phyloP scores from a whole-genome alignment of 495 filamentous ascomycete genomes.

The Cryomyces minteri region DNA sequence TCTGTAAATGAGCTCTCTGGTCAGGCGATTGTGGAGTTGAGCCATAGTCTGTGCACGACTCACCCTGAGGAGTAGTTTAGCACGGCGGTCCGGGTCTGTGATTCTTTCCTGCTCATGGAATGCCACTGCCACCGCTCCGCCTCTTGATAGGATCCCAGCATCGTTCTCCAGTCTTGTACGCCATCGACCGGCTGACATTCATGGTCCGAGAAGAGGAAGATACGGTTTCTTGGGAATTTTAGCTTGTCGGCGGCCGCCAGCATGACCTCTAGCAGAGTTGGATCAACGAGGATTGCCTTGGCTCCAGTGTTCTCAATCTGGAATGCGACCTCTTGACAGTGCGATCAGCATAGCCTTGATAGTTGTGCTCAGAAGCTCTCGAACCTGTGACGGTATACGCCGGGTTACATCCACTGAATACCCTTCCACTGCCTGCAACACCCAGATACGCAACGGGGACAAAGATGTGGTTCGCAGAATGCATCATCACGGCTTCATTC shows the following conservation, averaged over 20 bases:
- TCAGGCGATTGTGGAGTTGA: background rate
- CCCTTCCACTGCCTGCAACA: slow-evolving; percentile 21
- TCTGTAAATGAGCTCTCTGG: background rate
- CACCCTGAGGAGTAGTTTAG: slow-evolving; percentile 29
- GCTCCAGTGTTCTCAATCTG: slow-evolving; percentile 23
- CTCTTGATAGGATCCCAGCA: slow-evolving; percentile 26
- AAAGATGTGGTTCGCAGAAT: slow-evolving; percentile 28
- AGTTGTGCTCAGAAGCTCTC: background rate
- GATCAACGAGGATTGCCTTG: slow-evolving; percentile 21
- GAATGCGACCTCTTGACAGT: slow-evolving; percentile 9
- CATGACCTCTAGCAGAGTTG: slow-evolving; percentile 15
- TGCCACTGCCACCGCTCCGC: slow-evolving; percentile 29
- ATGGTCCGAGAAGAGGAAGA: slow-evolving; percentile 33
- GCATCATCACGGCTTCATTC: slow-evolving; percentile 27
- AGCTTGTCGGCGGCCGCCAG: slow-evolving; percentile 25
- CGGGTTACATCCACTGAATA: slow-evolving; percentile 23
- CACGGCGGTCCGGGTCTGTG: slow-evolving; percentile 20
- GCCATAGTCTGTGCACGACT: slow-evolving; percentile 17
- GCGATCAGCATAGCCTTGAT: background rate
- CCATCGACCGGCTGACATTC: slow-evolving; percentile 10
- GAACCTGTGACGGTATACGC: slow-evolving; percentile 16
- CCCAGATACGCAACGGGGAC: slow-evolving; percentile 28
- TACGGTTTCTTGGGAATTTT: slow-evolving; percentile 20
- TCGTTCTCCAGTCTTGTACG: slow-evolving; percentile 30
- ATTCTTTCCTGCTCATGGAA: slow-evolving; percentile 18